Evolutionary conservation across 75 land plant species (phyloP).

Genomic region (Sequoia sempervirens): DNA sequence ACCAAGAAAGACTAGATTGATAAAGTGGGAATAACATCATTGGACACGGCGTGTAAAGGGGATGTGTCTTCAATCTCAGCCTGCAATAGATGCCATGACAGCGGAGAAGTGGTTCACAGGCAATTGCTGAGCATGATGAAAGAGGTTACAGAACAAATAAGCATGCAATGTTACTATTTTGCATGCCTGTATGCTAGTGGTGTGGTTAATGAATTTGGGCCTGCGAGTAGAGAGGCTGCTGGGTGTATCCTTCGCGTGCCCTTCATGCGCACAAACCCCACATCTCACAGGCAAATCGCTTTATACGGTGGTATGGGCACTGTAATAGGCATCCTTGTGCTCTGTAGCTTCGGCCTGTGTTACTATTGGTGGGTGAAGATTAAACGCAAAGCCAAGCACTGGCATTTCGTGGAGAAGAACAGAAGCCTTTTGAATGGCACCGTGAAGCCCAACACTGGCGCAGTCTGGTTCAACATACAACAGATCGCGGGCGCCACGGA

Average conservation of each 20-base stretch:
- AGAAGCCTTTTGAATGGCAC: background rate
- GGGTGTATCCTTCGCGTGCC: conserved; percentile 29
- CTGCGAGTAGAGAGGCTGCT: conserved; percentile 21
- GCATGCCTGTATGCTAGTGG: conserved; percentile 35
- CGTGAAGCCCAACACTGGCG: conserved; percentile 3
- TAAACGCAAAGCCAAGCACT: conserved; percentile 29
- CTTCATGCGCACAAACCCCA: conserved; percentile 12
- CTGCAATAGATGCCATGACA: conserved; percentile 14
- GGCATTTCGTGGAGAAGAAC: background rate
- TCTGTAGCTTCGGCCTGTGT: conserved; percentile 47
- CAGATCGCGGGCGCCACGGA: conserved; percentile 23
- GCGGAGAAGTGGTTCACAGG: background rate
- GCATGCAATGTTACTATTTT: conserved; percentile 14
- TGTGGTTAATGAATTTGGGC: conserved; percentile 40
- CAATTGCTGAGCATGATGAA: background rate
- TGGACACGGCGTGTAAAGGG: conserved; percentile 22
- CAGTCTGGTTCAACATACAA: conserved; percentile 12
- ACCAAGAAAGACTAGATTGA: conserved; percentile 14
- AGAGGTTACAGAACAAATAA: background rate
- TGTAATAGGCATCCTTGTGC: background rate
- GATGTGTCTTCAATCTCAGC: conserved; percentile 5
- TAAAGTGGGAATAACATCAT: background rate
- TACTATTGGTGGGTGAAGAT: conserved; percentile 41
- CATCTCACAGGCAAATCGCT: conserved; percentile 9
- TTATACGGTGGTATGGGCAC: conserved; percentile 11